Percentiles rank a stretch among this genome's conserved stretches.
Conservation (phyloP, 108 stramenopile genomes). For the Licmophora abbreviata region DNA sequence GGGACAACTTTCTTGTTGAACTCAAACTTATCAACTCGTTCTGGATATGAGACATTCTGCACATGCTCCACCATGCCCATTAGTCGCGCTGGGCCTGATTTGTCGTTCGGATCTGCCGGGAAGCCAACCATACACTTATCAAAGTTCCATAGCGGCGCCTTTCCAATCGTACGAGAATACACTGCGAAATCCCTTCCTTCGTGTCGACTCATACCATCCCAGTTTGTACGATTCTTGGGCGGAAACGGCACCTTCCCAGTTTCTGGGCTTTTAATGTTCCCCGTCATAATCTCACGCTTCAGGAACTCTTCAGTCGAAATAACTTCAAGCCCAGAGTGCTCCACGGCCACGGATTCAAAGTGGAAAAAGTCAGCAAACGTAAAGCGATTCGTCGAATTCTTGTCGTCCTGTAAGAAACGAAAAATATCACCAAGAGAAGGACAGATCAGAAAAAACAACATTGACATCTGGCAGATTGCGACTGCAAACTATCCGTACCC, state of each 20-base stretch:
- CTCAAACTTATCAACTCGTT: slow-evolving; percentile 24
- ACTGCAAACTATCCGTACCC: neutral
- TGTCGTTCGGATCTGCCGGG: neutral
- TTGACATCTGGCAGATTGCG: neutral
- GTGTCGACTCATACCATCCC: slow-evolving; percentile 16
- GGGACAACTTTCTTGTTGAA: slow-evolving; percentile 47
- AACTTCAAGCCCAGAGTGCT: slow-evolving; percentile 65
- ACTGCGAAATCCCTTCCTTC: slow-evolving; percentile 37
- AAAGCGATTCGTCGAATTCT: slow-evolving; percentile 44
- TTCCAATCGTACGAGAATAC: slow-evolving; percentile 33
- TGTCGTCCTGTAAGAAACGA: slow-evolving; percentile 12
- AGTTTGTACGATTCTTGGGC: slow-evolving; percentile 15
- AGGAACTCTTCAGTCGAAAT: slow-evolving; percentile 86
- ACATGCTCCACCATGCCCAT: neutral
- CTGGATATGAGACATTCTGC: neutral
- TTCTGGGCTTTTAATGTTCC: slow-evolving; percentile 16
- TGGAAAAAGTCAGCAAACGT: slow-evolving; percentile 76
- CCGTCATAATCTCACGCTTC: slow-evolving; percentile 41
- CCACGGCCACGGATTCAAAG: slow-evolving; percentile 51
- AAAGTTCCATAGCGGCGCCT: slow-evolving; percentile 29
- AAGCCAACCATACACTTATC: slow-evolving; percentile 24
- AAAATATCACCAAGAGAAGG: slow-evolving; percentile 22
- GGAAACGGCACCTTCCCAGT: slow-evolving; percentile 11
- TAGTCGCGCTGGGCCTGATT: neutral
- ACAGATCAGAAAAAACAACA: neutral